Conservation (phyloP, 2,329 filamentous ascomycete species). For the Zasmidium angulare region DNA sequence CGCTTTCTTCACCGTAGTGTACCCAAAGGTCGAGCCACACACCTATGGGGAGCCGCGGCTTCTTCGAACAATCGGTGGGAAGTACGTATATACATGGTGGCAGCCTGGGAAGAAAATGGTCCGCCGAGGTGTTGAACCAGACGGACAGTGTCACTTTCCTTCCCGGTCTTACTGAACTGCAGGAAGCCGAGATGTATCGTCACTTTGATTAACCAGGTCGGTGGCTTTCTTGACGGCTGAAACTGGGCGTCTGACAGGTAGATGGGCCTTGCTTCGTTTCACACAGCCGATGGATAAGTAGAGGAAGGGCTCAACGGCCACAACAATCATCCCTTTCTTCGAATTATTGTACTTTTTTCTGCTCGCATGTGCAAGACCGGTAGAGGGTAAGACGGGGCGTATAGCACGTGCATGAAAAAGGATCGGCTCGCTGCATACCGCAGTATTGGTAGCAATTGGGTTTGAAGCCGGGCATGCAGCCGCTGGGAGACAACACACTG, state of each 20-base stretch:
- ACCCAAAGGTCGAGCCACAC: neutral
- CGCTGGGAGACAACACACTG: neutral
- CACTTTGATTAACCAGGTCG: neutral
- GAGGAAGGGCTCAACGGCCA: no score
- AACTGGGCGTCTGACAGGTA: neutral
- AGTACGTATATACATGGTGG: neutral
- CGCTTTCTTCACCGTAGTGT: neutral
- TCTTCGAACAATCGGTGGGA: neutral
- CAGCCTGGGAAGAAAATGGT: neutral
- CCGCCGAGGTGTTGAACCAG: neutral
- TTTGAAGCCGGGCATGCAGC: neutral
- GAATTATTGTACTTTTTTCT: no score
- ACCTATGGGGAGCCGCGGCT: neutral
- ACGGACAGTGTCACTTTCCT: neutral
- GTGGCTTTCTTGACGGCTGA: neutral
- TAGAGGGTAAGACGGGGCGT: neutral
- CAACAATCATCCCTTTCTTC: no score
- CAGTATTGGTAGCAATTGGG: neutral
- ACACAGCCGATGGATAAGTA: neutral
- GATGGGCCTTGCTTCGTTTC: neutral
- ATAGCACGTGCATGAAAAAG: neutral
- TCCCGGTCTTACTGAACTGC: neutral
- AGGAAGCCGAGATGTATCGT: no score
- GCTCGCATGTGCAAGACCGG: no score
- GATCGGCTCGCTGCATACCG: neutral